phyloP scores from a whole-genome alignment of 176 grass and related monocot genomes.

The maize (Zea mays) region DNA sequence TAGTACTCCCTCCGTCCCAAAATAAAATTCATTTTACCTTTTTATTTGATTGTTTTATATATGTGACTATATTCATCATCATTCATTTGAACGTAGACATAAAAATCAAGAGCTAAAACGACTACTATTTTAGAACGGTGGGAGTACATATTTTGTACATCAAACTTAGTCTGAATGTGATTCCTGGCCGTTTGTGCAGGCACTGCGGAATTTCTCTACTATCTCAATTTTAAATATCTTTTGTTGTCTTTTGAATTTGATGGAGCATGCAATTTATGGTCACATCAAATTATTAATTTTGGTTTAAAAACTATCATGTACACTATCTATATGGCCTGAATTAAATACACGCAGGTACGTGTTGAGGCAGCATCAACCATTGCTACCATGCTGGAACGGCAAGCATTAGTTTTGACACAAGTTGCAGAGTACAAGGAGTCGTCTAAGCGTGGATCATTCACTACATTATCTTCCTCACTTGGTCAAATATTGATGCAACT shows the following conservation, averaged over 20 bases:
- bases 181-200: background rate
- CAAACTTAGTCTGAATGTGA: background rate
- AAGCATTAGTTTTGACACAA: constrained; percentile 78
- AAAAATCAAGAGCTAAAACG: too few species aligned
- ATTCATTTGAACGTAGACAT: too few species aligned
- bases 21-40: too few species aligned
- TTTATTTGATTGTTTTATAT: too few species aligned
- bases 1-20: background rate
- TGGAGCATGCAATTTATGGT: constrained; percentile 15
- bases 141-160: too few species aligned
- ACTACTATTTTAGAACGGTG: too few species aligned
- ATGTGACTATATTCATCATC: too few species aligned
- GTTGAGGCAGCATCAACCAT: constrained; percentile 72
- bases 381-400: constrained; percentile 77
- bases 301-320: constrained; percentile 11
- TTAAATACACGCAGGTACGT: constrained; percentile 56
- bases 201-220: background rate
- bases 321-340: background rate
- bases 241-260: background rate
- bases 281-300: constrained; percentile 8
- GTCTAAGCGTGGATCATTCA: constrained; percentile 85
- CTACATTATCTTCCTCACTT: constrained; percentile 78
- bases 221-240: background rate
- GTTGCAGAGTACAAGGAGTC: constrained; percentile 88
- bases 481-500: constrained; percentile 95